Base-by-base conservation (phyloP, 1,139 yeast genomes). In the Diutina mesorugosa region DNA sequence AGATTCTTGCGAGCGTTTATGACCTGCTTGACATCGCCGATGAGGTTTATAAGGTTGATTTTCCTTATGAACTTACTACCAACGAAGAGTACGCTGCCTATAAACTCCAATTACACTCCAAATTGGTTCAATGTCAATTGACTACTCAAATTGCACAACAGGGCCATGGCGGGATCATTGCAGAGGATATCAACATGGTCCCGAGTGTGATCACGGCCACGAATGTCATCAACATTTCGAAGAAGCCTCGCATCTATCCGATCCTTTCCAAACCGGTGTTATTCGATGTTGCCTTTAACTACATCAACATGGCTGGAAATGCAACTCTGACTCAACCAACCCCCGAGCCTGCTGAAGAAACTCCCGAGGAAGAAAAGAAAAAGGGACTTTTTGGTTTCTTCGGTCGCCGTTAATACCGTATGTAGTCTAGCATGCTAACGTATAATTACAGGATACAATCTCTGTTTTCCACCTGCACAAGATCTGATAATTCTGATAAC, bases 251-350 rank as follows among this genome's bases (percentile, higher is more conserved):
- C 14, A 60, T 76, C 53, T 64, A 61, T 58, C 87, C 96, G 1
- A 79, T 87, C 1, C 77, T 84, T 58, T 81, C 86, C 58, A 91
- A 91, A 69, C 97, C 98, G 0, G 96, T 90, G 8, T 79, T 90
- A 64, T 91, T 90, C 65, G 98, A 91, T 67, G 76, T 89, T 64
- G 97, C 95, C 0, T 90, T 76, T 73, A 90, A 90, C 67, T 90
- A 88, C 65, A 80, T 91, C 56, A 14, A 12, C 21, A 51, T 28
- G 35, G 12, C 7, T 21, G 10, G 35, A 6, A 35, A 9, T 29
- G 56, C 60, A 38, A 58, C 48, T 46, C 45, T 61, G 4, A 4
- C 41, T 35, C 41, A 35, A 4, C 14, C 41, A 12, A 10, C 41
- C 6, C 55, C 62, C 10, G 52, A 57, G 10, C 58, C 1, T 14